Evolutionary conservation across 371 early-diverging fungal genomes (phyloP).

Genomic region (Dichotomocladium elegans): DNA sequence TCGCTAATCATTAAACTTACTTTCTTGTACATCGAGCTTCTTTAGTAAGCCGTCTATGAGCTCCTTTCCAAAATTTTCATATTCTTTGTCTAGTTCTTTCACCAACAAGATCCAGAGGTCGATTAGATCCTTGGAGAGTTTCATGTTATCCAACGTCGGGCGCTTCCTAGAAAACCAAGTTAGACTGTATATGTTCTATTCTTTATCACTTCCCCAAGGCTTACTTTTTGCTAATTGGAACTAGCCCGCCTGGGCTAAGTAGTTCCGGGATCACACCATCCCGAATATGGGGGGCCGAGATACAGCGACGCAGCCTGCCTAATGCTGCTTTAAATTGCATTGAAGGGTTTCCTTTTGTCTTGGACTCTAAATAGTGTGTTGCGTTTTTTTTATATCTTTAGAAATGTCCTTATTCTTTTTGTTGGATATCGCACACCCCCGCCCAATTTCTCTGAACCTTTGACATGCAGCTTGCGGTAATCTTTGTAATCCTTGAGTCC

Average conservation of each 20-base stretch:
- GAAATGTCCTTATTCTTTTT: too few relatives aligned
- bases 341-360: too few relatives aligned
- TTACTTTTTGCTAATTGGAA: constrained; percentile 44
- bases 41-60: constrained; percentile 26
- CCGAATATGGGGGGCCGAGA: constrained; percentile 8
- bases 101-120: constrained; percentile 43
- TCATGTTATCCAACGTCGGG: constrained; percentile 22
- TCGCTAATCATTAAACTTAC: constrained; percentile 13
- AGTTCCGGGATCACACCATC: constrained; percentile 28
- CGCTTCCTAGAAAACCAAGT: constrained; percentile 28
- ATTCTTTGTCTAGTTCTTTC: constrained; percentile 23
- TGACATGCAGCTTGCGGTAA: not conserved
- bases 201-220: too few relatives aligned
- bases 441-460: not conserved
- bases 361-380: too few relatives aligned
- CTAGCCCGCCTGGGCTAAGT: constrained; percentile 38
- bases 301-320: too few relatives aligned
- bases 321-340: too few relatives aligned
- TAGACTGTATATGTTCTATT: not conserved
- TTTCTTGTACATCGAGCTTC: constrained; percentile 21
- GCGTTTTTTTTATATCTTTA: too few relatives aligned
- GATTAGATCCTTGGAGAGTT: constrained; percentile 28
- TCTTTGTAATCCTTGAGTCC: constrained; percentile 1
- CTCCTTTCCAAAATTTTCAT: constrained; percentile 22
- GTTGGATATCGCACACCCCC: too few relatives aligned